Evolutionary conservation across 176 grass and related monocot genomes (phyloP).

Genomic region (Aegilops longissima): DNA sequence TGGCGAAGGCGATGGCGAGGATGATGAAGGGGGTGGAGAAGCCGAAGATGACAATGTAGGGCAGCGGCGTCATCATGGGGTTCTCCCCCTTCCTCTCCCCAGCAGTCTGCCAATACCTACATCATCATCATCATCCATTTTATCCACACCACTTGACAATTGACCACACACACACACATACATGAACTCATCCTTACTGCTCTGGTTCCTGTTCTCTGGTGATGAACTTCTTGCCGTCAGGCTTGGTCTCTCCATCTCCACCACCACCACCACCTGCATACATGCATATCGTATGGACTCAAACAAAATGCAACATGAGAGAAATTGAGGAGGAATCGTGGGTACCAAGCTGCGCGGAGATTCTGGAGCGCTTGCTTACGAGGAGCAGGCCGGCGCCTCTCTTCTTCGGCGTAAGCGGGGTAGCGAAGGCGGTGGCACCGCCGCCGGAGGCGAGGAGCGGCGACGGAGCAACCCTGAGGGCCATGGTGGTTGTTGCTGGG

Average conservation of each 20-base stretch:
- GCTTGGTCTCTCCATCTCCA: conserved; percentile 69
- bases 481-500: conserved; percentile 18
- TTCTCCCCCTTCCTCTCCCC: conserved; percentile 96
- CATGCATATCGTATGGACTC: background rate
- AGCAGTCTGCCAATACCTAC: conserved; percentile 86
- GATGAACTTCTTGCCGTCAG: conserved; percentile 88
- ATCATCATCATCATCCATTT: background rate
- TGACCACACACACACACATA: background rate
- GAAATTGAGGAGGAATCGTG: background rate
- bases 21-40: conserved; percentile 93
- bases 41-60: conserved; percentile 95
- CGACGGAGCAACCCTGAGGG: conserved; percentile 8
- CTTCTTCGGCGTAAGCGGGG: background rate
- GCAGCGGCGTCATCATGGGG: conserved; percentile 87
- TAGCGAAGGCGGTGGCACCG: conserved; percentile 19
- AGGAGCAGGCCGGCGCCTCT: background rate
- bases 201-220: conserved; percentile 91
- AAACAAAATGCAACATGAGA: background rate
- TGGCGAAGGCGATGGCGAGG: conserved; percentile 90
- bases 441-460: conserved; percentile 19
- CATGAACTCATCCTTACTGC: conserved; percentile 50
- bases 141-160: background rate
- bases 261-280: conserved; percentile 31
- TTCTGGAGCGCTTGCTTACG: conserved; percentile 36
- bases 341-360: conserved; percentile 54